These are phyloP conservation scores for Oenanthe javanica DNA, from an alignment of 140 eudicot species.

Conservation along the genomic window DNA sequence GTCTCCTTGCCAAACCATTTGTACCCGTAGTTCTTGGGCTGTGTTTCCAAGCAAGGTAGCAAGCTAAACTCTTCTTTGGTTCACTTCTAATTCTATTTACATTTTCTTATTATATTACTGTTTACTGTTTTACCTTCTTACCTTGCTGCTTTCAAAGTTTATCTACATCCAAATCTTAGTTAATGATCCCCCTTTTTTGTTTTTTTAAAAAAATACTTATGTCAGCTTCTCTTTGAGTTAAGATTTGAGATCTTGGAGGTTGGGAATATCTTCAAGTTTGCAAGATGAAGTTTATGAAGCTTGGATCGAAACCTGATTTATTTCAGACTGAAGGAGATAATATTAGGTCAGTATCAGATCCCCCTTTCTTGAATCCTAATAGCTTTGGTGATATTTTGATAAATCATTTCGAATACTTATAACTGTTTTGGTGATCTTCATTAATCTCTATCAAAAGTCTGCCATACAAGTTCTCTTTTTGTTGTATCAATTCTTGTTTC, in stretches of 20 bases:
- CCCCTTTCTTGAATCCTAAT: conserved; percentile 10
- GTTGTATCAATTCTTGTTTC: background rate
- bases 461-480: background rate
- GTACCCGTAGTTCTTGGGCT: conserved; percentile 39
- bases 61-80: conserved; percentile 24
- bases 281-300: conserved; percentile 97
- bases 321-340: conserved; percentile 80
- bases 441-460: background rate
- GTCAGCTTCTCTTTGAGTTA: conserved; percentile 3
- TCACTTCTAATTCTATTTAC: conserved; percentile 16
- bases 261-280: conserved; percentile 14
- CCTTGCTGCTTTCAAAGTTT: background rate
- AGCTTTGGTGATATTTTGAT: background rate
- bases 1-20: conserved; percentile 35
- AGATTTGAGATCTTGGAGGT: conserved; percentile 7
- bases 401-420: background rate
- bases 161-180: background rate
- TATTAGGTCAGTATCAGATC: conserved; percentile 51
- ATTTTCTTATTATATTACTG: background rate
- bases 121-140: background rate
- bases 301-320: conserved; percentile 93
- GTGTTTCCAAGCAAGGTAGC: conserved; percentile 48
- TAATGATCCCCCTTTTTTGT: background rate
- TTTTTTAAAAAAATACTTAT: background rate
- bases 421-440: background rate